Evolutionary conservation across 140 eudicot genomes (phyloP).

Genomic region (Ambrosia hybrid): DNA sequence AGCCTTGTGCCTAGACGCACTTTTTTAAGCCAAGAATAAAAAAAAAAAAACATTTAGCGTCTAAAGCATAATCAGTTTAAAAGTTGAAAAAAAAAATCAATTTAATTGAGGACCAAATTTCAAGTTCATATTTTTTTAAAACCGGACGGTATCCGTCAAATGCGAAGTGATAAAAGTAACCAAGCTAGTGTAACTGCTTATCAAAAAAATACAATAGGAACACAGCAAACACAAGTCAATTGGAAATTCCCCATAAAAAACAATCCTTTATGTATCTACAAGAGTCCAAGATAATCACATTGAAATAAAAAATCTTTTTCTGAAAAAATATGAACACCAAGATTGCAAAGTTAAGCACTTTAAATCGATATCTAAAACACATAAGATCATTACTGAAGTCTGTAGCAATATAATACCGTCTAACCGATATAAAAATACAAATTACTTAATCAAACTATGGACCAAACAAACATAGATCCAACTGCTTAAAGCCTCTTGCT

Average conservation of each 20-base stretch:
- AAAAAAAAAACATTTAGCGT: too few relatives aligned
- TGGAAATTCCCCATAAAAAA: not conserved
- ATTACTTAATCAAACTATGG: constrained; percentile 3
- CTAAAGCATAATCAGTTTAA: too few relatives aligned
- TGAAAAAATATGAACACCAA: constrained; percentile 5
- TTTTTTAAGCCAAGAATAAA: too few relatives aligned
- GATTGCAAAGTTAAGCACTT: constrained; percentile 15
- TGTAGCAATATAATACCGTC: not conserved
- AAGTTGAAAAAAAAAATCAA: not conserved
- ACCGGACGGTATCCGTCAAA: not conserved
- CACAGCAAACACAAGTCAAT: not conserved
- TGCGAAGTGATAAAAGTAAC: too few relatives aligned
- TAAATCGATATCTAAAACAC: not conserved
- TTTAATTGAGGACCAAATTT: not conserved
- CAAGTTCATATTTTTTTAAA: not conserved
- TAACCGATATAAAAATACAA: not conserved
- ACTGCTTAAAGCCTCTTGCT: not conserved
- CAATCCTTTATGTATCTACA: too few relatives aligned
- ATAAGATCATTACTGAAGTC: not conserved
- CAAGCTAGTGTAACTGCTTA: not conserved
- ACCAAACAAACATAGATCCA: not conserved
- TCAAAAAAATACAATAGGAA: not conserved
- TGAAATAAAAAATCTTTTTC: not conserved
- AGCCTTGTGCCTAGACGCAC: too few relatives aligned
- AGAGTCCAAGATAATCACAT: not conserved